These are phyloP conservation scores for Cyberlindnera euphorbiiphila DNA, from an alignment of 805 yeast genomes.

Conservation along the genomic window DNA sequence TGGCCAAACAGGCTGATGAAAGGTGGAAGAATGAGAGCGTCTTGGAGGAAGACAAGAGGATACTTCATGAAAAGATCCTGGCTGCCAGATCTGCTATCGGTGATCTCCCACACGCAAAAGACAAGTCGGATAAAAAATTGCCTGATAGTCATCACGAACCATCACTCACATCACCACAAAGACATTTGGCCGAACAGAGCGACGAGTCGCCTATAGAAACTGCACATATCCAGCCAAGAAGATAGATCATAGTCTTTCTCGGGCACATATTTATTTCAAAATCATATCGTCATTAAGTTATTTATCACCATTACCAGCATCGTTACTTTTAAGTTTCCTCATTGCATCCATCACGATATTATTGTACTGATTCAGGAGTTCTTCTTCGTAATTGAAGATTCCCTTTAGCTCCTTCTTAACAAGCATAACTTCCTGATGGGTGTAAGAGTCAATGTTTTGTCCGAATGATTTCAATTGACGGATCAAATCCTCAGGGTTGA, in stretches of 20 bases:
- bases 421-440: constrained; percentile 19
- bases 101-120: constrained; percentile 15
- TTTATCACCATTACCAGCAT: constrained; percentile 7
- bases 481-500: constrained; percentile 16
- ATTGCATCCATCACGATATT: constrained; percentile 14
- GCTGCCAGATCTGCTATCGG: constrained; percentile 25
- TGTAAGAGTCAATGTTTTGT: constrained; percentile 19
- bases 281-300: constrained; percentile 2
- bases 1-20: constrained; percentile 28
- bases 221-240: constrained; percentile 37
- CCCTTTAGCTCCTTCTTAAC: constrained; percentile 25
- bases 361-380: constrained; percentile 36
- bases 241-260: constrained; percentile 12
- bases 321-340: constrained; percentile 10
- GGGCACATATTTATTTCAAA: constrained; percentile 12
- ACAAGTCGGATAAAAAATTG: not conserved
- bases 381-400: constrained; percentile 24
- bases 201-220: constrained; percentile 33
- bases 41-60: constrained; percentile 10
- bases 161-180: not conserved
- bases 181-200: not conserved
- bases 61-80: constrained; percentile 18
- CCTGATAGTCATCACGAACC: not conserved
- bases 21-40: constrained; percentile 24
- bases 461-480: constrained; percentile 17